Percentiles rank a stretch among this genome's conserved stretches.
Evolutionary conservation across 2,329 filamentous ascomycete species (phyloP).

Genomic region (Monosporascus ibericus): DNA sequence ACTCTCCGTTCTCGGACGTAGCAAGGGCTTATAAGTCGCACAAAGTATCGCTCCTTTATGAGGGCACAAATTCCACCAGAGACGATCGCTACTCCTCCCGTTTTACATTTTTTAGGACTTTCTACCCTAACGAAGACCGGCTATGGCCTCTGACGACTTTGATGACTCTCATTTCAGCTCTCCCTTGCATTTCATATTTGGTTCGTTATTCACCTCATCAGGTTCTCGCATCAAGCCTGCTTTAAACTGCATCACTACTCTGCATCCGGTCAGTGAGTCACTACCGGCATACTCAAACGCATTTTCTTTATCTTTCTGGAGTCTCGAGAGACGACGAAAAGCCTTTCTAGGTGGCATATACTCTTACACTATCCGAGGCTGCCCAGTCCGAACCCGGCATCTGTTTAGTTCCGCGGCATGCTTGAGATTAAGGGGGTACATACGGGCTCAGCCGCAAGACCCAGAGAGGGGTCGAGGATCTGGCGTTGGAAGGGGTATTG

Average conservation of each 20-base stretch:
- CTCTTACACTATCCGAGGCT: neutral
- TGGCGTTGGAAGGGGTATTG: neutral
- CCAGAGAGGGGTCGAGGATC: neutral
- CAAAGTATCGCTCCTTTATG: neutral
- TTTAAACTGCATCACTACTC: neutral
- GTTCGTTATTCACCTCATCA: neutral
- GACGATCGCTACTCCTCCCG: neutral
- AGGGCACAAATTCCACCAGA: neutral
- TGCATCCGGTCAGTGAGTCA: no score
- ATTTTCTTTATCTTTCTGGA: neutral
- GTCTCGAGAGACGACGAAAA: neutral
- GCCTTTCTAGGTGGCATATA: neutral
- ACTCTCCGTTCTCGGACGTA: conserved; percentile 31
- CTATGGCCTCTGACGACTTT: neutral
- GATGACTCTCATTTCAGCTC: neutral
- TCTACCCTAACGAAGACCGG: neutral
- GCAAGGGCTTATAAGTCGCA: neutral
- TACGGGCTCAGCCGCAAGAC: no score
- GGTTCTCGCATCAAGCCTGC: neutral
- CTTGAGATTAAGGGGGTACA: neutral
- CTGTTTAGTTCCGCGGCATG: neutral
- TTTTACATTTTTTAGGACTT: neutral
- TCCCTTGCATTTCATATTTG: neutral
- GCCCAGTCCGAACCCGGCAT: neutral
- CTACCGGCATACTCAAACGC: neutral